Evolutionary conservation across 371 early-diverging fungal genomes (phyloP).

Genomic region (Capniomyces stellatus): DNA sequence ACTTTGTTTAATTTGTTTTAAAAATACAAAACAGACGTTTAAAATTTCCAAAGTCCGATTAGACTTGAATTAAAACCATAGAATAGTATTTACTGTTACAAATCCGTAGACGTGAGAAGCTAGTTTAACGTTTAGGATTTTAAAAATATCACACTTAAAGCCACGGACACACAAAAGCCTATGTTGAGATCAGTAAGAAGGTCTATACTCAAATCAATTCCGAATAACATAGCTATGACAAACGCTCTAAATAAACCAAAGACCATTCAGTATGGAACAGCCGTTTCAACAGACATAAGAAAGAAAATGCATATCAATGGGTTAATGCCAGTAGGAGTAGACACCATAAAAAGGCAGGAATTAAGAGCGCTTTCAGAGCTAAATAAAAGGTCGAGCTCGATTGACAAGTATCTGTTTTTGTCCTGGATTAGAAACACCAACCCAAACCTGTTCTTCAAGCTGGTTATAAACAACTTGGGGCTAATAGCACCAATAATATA

Average conservation of each 20-base stretch:
- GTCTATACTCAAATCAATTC: too few relatives aligned
- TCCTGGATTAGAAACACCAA: conserved; percentile 54
- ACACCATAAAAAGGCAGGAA: conserved; percentile 47
- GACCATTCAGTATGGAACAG: not conserved
- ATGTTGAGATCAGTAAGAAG: too few relatives aligned
- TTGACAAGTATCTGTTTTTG: conserved; percentile 70
- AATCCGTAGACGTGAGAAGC: too few relatives aligned
- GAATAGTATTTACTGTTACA: too few relatives aligned
- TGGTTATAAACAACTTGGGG: conserved; percentile 53
- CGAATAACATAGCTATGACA: too few relatives aligned
- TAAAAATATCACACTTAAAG: too few relatives aligned
- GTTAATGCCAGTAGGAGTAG: conserved; percentile 47
- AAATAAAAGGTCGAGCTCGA: conserved; percentile 33
- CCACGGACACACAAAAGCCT: too few relatives aligned
- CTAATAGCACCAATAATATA: conserved; percentile 67
- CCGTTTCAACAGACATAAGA: conserved; percentile 7
- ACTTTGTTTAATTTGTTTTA: too few relatives aligned
- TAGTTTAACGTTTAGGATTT: too few relatives aligned
- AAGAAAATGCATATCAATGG: conserved; percentile 38
- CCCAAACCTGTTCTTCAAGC: conserved; percentile 54
- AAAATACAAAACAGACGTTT: too few relatives aligned
- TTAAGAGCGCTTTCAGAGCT: conserved; percentile 47
- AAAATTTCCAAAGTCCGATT: too few relatives aligned
- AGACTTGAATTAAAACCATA: too few relatives aligned
- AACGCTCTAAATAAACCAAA: not conserved